Evolutionary conservation across 2,329 filamentous ascomycete species (phyloP).

Genomic region (Colletotrichum liriopes): DNA sequence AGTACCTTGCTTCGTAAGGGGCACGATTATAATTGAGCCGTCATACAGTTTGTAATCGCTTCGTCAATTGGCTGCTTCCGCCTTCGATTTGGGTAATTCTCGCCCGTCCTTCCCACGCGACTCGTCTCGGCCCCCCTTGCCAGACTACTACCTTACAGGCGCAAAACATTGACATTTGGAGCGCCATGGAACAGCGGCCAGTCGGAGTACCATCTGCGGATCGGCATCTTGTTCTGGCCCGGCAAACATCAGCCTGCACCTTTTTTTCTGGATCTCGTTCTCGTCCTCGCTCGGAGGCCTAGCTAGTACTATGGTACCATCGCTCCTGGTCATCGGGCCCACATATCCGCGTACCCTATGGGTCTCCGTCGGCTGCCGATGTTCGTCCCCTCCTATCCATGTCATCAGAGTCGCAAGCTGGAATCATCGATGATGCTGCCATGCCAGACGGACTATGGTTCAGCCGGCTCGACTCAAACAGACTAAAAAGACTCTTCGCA

Average conservation of each 20-base stretch:
- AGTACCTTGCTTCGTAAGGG: neutral
- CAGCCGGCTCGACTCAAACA: neutral
- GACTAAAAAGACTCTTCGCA: neutral
- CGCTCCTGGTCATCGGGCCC: neutral
- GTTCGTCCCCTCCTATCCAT: neutral
- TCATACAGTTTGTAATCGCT: conserved; percentile 27
- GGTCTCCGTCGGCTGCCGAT: neutral
- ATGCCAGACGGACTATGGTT: neutral
- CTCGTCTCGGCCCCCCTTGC: conserved; percentile 12
- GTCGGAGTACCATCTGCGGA: neutral
- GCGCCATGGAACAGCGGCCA: neutral
- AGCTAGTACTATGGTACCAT: neutral
- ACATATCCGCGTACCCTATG: neutral
- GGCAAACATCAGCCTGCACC: neutral
- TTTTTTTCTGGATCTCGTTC: neutral
- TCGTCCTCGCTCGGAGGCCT: neutral
- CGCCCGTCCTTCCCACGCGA: conserved; percentile 31
- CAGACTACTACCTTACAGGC: conserved; percentile 9
- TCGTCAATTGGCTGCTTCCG: conserved; percentile 21
- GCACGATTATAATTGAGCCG: conserved; percentile 23
- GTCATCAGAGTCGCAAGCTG: neutral
- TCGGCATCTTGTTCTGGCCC: conserved; percentile 8
- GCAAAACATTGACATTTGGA: neutral
- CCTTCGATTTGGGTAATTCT: conserved; percentile 31
- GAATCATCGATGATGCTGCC: neutral